phyloP scores from a whole-genome alignment of 192 early-diverging fungal species.

The Coemansia sp. region DNA sequence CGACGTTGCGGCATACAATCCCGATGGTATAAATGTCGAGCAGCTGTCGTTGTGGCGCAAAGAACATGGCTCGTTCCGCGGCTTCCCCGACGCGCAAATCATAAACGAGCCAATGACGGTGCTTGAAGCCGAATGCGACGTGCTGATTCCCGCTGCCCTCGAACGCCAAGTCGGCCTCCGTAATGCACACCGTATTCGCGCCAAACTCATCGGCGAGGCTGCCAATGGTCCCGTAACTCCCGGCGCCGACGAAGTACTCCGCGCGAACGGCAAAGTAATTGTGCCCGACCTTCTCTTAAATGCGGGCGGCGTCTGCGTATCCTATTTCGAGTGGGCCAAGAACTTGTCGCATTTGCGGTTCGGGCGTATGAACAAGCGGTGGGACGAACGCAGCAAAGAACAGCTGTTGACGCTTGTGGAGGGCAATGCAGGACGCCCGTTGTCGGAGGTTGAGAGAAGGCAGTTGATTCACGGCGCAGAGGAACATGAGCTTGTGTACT shows the following conservation, averaged over 20 bases:
- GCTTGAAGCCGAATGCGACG: conserved; percentile 77
- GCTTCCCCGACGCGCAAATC: conserved; percentile 62
- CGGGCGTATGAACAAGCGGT: conserved; percentile 81
- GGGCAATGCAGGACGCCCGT: conserved; percentile 68
- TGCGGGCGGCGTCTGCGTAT: conserved; percentile 82
- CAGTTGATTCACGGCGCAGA: conserved; percentile 78
- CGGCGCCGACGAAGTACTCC: conserved; percentile 67
- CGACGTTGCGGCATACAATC: conserved; percentile 65
- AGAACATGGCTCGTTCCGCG: conserved; percentile 66
- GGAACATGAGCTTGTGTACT: conserved; percentile 82
- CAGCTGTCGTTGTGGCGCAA: conserved; percentile 63
- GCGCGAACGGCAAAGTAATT: conserved; percentile 60
- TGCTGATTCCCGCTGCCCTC: conserved; percentile 78
- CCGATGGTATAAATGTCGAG: conserved; percentile 65
- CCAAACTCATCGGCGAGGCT: conserved; percentile 79
- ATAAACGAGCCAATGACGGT: conserved; percentile 57
- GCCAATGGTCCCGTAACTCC: conserved; percentile 82
- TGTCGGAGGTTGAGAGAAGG: conserved; percentile 72
- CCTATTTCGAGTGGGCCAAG: conserved; percentile 84
- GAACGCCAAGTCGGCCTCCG: conserved; percentile 75
- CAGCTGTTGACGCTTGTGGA: conserved; percentile 72
- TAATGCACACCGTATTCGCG: conserved; percentile 72
- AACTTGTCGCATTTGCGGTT: conserved; percentile 82
- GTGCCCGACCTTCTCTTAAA: conserved; percentile 78
- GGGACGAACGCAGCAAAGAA: conserved; percentile 74